Evolutionary conservation across 2,329 filamentous ascomycete genomes (phyloP).

Genomic region (Curvularia spicifera): DNA sequence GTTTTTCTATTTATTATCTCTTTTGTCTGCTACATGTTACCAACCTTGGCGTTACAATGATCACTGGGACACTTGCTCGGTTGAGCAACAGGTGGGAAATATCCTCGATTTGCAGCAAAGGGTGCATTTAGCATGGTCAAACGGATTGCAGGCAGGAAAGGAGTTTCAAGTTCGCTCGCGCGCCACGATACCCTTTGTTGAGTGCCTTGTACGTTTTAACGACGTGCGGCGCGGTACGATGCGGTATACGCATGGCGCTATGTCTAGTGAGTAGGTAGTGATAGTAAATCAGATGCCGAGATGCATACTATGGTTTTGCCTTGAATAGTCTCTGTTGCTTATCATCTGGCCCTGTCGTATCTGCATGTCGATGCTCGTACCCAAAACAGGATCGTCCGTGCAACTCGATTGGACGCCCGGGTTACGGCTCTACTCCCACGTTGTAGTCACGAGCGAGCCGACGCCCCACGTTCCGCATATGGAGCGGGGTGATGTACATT

Average conservation of each 20-base stretch:
- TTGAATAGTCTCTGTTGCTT: too few species aligned
- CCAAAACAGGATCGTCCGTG: neutral
- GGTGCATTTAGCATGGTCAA: conserved; percentile 21
- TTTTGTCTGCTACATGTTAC: conserved; percentile 7
- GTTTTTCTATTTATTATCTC: conserved; percentile 13
- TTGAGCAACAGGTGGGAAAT: conserved; percentile 14
- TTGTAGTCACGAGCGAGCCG: conserved; percentile 29
- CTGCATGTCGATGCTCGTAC: too few species aligned
- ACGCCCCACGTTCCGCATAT: conserved; percentile 25
- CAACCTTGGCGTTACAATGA: conserved; percentile 14
- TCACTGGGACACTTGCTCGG: conserved; percentile 8
- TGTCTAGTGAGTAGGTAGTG: conserved; percentile 15
- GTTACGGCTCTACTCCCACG: conserved; percentile 20
- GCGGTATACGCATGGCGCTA: conserved; percentile 3
- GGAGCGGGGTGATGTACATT: conserved; percentile 29
- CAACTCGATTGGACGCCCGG: conserved; percentile 29
- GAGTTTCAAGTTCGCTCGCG: conserved; percentile 5
- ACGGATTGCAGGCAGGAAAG: conserved; percentile 4
- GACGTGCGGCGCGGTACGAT: conserved; percentile 5
- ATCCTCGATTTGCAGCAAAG: conserved; percentile 14
- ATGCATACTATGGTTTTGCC: neutral
- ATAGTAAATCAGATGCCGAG: conserved; percentile 13
- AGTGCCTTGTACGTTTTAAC: conserved; percentile 12
- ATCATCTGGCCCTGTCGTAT: too few species aligned
- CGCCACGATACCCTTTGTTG: conserved; percentile 3